Conservation (phyloP, 768 basidiomycete species). For the Pleurotus tuoliensis region DNA sequence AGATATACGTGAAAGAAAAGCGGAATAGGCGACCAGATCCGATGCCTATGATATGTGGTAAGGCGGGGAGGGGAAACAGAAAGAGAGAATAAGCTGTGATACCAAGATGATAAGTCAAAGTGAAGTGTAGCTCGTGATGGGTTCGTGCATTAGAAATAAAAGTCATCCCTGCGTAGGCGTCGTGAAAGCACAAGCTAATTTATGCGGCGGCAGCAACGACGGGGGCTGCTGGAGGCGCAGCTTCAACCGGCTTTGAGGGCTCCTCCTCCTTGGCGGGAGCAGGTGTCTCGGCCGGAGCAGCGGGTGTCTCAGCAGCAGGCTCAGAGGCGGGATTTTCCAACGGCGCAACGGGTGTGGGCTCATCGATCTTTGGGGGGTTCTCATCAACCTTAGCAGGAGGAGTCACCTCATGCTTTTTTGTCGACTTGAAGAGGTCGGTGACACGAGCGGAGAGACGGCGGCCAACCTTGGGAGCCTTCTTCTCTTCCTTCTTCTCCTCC, state of each 20-base stretch:
- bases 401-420: slow-evolving; percentile 59
- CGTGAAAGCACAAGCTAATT: slow-evolving; percentile 16
- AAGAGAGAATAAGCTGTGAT: slow-evolving; percentile 17
- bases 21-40: slow-evolving; percentile 44
- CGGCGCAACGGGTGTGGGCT: slow-evolving; percentile 77
- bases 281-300: slow-evolving; percentile 28
- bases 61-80: slow-evolving; percentile 40
- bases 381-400: slow-evolving; percentile 83
- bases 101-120: slow-evolving; percentile 29
- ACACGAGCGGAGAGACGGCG: slow-evolving; percentile 86
- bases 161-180: slow-evolving; percentile 11
- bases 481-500: slow-evolving; percentile 40
- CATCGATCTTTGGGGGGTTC: slow-evolving; percentile 85
- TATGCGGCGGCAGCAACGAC: slow-evolving; percentile 82
- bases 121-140: slow-evolving; percentile 25
- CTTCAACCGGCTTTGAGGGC: slow-evolving; percentile 35
- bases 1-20: slow-evolving; percentile 30
- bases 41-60: slow-evolving; percentile 42
- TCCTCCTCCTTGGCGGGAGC: slow-evolving; percentile 26
- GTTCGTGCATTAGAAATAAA: slow-evolving; percentile 41
- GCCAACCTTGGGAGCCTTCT: slow-evolving; percentile 58
- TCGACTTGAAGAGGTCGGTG: slow-evolving; percentile 73
- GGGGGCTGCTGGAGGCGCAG: slow-evolving; percentile 45
- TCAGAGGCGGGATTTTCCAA: slow-evolving; percentile 74
- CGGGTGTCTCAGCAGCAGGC: slow-evolving; percentile 28